phyloP scores from a whole-genome alignment of 2,329 filamentous ascomycete genomes.

The Verticillium zaregamsianum region DNA sequence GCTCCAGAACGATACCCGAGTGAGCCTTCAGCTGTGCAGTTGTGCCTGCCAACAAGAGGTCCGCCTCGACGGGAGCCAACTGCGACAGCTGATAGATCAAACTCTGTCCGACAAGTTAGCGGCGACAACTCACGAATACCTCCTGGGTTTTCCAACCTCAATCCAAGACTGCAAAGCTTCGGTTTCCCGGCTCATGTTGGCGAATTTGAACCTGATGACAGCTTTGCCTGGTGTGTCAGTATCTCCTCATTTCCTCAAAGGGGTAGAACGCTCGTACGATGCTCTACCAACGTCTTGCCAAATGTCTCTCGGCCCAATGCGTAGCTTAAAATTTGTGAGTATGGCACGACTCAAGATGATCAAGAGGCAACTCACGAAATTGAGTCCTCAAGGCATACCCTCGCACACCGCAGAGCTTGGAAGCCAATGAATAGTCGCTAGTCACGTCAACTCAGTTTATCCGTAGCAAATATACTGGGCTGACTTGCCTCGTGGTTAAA shows the following conservation, averaged over 20 bases:
- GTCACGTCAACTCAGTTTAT: neutral
- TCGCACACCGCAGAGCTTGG: conserved; percentile 48
- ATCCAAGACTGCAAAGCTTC: conserved; percentile 14
- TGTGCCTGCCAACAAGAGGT: conserved; percentile 20
- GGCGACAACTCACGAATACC: too few relatives aligned
- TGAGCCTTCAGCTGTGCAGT: conserved; percentile 15
- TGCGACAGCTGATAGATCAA: conserved; percentile 40
- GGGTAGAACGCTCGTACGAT: conserved; percentile 2
- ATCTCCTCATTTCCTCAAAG: neutral
- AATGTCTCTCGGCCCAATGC: conserved; percentile 13
- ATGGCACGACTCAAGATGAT: neutral
- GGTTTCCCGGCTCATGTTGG: conserved; percentile 13
- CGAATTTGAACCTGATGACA: conserved; percentile 13
- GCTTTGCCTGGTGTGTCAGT: neutral
- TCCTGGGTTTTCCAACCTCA: conserved; percentile 3
- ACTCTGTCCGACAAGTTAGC: conserved; percentile 1
- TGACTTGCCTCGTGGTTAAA: conserved; percentile 44
- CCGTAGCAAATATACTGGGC: neutral
- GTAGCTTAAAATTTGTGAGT: conserved; percentile 3
- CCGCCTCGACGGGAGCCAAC: conserved; percentile 7
- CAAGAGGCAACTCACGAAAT: conserved; percentile 28
- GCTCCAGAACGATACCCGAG: conserved; percentile 11
- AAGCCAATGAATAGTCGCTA: conserved; percentile 47
- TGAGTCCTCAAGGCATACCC: conserved; percentile 46
- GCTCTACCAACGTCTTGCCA: conserved; percentile 10